These are phyloP conservation scores for Saccharomycopsis sp. DNA, from an alignment of 805 yeast species.

Conservation along the genomic window DNA sequence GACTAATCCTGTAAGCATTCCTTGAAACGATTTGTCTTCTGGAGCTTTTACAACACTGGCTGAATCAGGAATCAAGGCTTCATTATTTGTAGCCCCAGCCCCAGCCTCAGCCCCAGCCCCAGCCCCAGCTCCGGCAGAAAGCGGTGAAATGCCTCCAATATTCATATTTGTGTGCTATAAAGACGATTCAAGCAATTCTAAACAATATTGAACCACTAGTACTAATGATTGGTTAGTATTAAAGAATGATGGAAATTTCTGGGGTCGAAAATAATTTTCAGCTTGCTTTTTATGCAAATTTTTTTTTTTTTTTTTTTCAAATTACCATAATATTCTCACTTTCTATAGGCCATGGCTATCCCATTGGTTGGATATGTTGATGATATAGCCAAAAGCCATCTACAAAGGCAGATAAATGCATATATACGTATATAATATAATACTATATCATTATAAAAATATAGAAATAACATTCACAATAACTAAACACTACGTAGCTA, in stretches of 20 bases:
- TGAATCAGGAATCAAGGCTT: background rate
- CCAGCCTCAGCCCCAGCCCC: too few species aligned
- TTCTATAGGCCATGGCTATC: background rate
- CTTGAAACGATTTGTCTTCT: constrained; percentile 21
- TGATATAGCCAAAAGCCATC: too few species aligned
- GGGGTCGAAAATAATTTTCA: background rate
- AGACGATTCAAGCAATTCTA: background rate
- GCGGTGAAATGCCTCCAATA: background rate
- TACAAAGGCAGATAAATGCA: too few species aligned
- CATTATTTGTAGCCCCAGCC: background rate
- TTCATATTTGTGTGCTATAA: background rate
- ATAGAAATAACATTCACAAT: too few species aligned
- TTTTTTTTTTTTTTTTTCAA: too few species aligned
- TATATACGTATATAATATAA: too few species aligned
- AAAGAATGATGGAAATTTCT: background rate
- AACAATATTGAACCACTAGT: too few species aligned
- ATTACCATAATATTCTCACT: background rate
- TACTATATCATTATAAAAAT: too few species aligned
- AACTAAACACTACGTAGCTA: background rate
- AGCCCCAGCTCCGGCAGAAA: background rate
- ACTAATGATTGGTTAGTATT: too few species aligned
- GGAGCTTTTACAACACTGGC: background rate
- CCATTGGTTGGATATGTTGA: too few species aligned
- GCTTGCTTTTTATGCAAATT: background rate
- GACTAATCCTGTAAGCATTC: constrained; percentile 34